phyloP scores from a whole-genome alignment of 176 grass and related monocot species.

The Carex parvula region DNA sequence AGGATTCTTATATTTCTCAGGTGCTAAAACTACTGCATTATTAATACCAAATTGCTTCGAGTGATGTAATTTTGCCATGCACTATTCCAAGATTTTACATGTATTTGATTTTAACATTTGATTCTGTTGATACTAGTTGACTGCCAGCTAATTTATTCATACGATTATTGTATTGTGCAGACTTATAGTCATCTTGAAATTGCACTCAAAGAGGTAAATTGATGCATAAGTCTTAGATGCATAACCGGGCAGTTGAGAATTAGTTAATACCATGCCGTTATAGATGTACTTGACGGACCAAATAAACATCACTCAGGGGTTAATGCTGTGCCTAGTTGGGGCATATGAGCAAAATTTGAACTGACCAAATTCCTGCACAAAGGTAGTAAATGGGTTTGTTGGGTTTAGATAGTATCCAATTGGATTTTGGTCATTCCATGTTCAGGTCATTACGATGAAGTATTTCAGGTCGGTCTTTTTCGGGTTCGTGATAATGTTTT shows the following conservation, averaged over 20 bases:
- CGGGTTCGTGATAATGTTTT: background rate
- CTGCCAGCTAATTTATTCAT: background rate
- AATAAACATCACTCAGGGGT: background rate
- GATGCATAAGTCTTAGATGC: background rate
- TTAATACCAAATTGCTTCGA: background rate
- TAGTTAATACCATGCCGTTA: background rate
- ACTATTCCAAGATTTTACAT: background rate
- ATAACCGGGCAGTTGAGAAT: background rate
- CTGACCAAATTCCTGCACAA: background rate
- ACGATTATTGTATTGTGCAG: background rate
- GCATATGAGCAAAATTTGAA: background rate
- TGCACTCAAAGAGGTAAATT: background rate
- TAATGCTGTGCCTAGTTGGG: background rate
- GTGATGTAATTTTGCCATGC: background rate
- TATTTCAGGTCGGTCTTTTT: background rate
- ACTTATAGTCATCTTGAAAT: slow-evolving; percentile 1
- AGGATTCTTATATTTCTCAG: background rate
- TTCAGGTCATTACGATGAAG: background rate
- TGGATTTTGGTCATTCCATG: too few relatives aligned
- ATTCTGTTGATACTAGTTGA: background rate
- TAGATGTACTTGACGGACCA: background rate
- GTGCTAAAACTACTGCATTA: background rate
- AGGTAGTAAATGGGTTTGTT: background rate
- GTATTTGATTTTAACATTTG: background rate
- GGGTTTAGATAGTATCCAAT: background rate